Evolutionary conservation across 306 rosid genomes (phyloP), one percentile per base, ranked within the genome.

Genomic region (Castanea crenata): DNA sequence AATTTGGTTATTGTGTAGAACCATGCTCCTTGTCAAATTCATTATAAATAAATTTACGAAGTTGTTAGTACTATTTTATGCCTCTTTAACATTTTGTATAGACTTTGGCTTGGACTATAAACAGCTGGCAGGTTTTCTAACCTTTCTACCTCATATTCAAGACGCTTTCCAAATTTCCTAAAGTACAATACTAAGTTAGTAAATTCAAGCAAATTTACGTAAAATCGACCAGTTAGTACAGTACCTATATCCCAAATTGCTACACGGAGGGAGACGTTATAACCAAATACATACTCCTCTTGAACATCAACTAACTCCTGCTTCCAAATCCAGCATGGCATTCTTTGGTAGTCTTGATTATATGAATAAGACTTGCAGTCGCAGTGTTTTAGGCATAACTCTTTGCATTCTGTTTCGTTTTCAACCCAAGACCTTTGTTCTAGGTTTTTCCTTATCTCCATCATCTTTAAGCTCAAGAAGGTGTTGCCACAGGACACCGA

Each of bases 311-410:
- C 31, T 21, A 85, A 76, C 15, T 32, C 29, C 2, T 0, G 0
- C 2, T 2, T 29, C 94, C 94, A 88, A 52, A 69, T 77, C 35
- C 8, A 0, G 67, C 88, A 90, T 6, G 1, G 9, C 41, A 35
- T 35, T 35, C 0, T 0, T 6, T 0, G 1, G 7, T 5, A 0
- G 0, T 1, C 14, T 15, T 0, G 29, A 10, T 44, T 3, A 87
- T 79, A 83, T 4, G 88, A 77, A 78, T 83, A 90, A 34, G 89
- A 90, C 35, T 63, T 71, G 64, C 94, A 88, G 15, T 0, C 0
- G 73, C 83, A 81, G 21, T 0, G 5, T 0, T 5, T 15, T 3
- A 44, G 55, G 87, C 94, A 88, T 4, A 0, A 0, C 1, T 59
- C 55, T 67, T 7, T 38, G 65, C 92, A 88, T 0, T 80, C 55